These are phyloP conservation scores for Articulospora tetracladia DNA, from an alignment of 495 filamentous ascomycete species.

Conservation along the genomic window DNA sequence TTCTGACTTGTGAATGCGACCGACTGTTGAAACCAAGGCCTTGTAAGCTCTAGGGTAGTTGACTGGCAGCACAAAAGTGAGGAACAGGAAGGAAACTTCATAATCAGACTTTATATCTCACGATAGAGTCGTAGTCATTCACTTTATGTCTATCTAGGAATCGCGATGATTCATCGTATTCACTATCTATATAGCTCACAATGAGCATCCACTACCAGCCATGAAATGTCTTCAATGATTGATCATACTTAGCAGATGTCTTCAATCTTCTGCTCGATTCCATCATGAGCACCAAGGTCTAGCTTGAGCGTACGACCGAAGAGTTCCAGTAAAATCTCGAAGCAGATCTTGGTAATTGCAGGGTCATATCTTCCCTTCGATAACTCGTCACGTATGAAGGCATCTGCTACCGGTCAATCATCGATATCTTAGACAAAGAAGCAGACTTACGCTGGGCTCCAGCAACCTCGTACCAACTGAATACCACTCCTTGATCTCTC, in stretches of 20 bases:
- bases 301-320: slow-evolving; percentile 75
- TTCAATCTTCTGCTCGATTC: slow-evolving; percentile 47
- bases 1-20: too few relatives aligned
- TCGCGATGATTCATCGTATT: too few relatives aligned
- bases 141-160: too few relatives aligned
- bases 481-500: slow-evolving; percentile 67
- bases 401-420: slow-evolving; percentile 43
- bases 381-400: slow-evolving; percentile 93
- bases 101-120: too few relatives aligned
- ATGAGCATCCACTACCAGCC: too few relatives aligned
- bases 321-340: slow-evolving; percentile 83
- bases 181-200: too few relatives aligned
- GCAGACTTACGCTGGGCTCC: slow-evolving; percentile 75
- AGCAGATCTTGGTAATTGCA: slow-evolving; percentile 81
- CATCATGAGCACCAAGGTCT: slow-evolving; percentile 61
- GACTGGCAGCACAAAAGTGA: too few relatives aligned
- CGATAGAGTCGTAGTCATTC: too few relatives aligned
- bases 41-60: too few relatives aligned
- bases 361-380: slow-evolving; percentile 93
- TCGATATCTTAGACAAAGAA: background rate
- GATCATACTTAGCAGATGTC: slow-evolving; percentile 46
- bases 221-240: too few relatives aligned
- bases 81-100: too few relatives aligned
- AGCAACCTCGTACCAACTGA: slow-evolving; percentile 84
- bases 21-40: too few relatives aligned